phyloP scores from a whole-genome alignment of 2,329 filamentous ascomycete species.

The Cryphonectria carpinicola region DNA sequence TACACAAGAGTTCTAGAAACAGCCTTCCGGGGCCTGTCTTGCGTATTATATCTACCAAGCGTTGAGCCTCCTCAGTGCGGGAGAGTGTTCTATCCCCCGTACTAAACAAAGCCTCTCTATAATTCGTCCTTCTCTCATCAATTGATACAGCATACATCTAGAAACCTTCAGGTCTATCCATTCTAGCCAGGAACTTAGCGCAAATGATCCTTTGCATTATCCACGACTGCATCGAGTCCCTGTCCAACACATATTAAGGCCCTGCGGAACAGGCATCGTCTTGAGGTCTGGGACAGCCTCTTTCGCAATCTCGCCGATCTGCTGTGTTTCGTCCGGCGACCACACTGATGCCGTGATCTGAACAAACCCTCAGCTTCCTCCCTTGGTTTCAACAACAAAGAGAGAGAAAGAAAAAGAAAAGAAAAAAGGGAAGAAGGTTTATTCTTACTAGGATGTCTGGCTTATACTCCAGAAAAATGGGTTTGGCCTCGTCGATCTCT shows the following conservation, averaged over 20 bases:
- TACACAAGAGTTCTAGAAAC: background rate
- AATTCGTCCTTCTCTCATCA: background rate
- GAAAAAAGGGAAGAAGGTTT: background rate
- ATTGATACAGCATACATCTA: background rate
- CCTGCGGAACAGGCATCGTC: slow-evolving; percentile 55
- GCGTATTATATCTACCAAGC: too few relatives aligned
- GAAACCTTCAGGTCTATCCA: background rate
- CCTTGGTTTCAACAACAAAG: background rate
- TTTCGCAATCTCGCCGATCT: slow-evolving; percentile 49
- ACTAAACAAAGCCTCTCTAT: background rate
- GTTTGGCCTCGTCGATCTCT: slow-evolving; percentile 7
- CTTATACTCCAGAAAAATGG: slow-evolving; percentile 9
- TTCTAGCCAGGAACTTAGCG: slow-evolving; percentile 34
- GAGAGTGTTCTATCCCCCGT: background rate
- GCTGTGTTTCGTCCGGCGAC: slow-evolving; percentile 48
- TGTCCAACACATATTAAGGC: slow-evolving; percentile 50
- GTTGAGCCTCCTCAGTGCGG: background rate
- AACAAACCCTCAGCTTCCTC: too few relatives aligned
- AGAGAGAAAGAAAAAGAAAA: too few relatives aligned
- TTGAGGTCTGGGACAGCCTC: slow-evolving; percentile 48
- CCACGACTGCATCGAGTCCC: slow-evolving; percentile 56
- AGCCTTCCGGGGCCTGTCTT: background rate
- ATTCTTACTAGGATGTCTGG: slow-evolving; percentile 9
- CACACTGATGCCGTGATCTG: slow-evolving; percentile 43
- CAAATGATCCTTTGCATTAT: slow-evolving; percentile 49